Base-by-base conservation (phyloP, 257 asterid genomes). In the Ocimum tenuiflorum region DNA sequence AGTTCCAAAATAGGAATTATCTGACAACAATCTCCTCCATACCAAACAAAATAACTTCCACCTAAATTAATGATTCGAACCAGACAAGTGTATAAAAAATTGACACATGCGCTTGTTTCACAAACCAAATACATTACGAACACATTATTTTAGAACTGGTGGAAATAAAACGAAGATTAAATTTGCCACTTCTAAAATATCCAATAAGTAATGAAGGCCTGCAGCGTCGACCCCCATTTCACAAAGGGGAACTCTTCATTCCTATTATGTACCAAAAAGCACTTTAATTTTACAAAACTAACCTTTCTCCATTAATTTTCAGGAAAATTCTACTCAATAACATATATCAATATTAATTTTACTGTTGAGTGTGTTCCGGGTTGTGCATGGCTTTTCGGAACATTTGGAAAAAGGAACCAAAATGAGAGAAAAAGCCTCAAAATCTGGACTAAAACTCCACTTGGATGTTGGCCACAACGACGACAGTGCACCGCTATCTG, bases 371-470 rank as follows among this genome's bases (percentile, higher is more conserved):
- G n/a, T 14, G 8, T 29, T 2, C 15, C 14, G 0, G 14, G 31
- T 3, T 10, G 17, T 35, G 47, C 17, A 35, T 3, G 0, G 8
- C 4, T 1, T 18, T 38, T 9, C 6, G 0, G 13, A 17, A 9
- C 9, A 33, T 17, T 10, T 0, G 0, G 2, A 3, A 13, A 14
- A 54, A 54, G 3, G 17, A 57, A 57, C 4, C 50, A 24, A 3
- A 38, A 6, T 12, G 51, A 24, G 15, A 13, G 91, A 85, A 55
- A 85, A 79, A 15, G 91, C 88, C 73, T 83, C 94, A 24, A 87
- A 79, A 72, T 86, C 96, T 13, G 94, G 83, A 74, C 79, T 90
- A 74, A 87, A 75, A 77, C 69, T 84, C 95, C 95, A 91, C 74
- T 76, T 89, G 8, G 96, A 67, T 10, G 92, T 78, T 7, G 83